phyloP scores from a whole-genome alignment of 1,284 basidiomycete genomes.

The Sporisorium scitamineum region DNA sequence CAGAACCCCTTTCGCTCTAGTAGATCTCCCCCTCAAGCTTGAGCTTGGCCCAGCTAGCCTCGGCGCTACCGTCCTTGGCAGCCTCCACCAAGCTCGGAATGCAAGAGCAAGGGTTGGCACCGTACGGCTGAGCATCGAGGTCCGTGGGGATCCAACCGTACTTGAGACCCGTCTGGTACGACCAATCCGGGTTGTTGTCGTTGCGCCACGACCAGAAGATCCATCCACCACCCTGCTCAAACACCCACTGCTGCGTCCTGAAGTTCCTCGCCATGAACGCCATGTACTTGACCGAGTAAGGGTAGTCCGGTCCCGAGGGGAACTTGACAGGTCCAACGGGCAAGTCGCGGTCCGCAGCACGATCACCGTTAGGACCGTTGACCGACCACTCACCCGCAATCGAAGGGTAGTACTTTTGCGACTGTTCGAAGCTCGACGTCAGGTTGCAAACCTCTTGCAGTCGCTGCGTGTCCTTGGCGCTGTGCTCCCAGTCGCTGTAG shows the following conservation, averaged over 20 bases:
- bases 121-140: conserved; percentile 44
- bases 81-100: conserved; percentile 29
- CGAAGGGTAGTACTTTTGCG: conserved; percentile 57
- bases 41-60: conserved; percentile 13
- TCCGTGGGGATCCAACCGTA: conserved; percentile 63
- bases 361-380: conserved; percentile 60
- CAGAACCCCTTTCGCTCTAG: conserved; percentile 1
- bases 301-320: conserved; percentile 52
- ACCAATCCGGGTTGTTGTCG: conserved; percentile 67
- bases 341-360: conserved; percentile 45
- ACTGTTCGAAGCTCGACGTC: conserved; percentile 28
- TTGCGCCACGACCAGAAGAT: conserved; percentile 83
- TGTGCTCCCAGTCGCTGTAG: conserved; percentile 51
- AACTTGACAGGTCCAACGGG: conserved; percentile 57
- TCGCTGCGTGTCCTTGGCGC: conserved; percentile 46
- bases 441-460: conserved; percentile 53
- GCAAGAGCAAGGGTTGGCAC: conserved; percentile 35
- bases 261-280: conserved; percentile 83
- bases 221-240: conserved; percentile 75
- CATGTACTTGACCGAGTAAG: conserved; percentile 76
- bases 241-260: conserved; percentile 78
- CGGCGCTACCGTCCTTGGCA: conserved; percentile 11
- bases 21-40: conserved; percentile 14
- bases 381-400: conserved; percentile 55
- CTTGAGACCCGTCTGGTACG: conserved; percentile 65